Conservation (phyloP, 768 basidiomycete genomes). For the Gloeopeniophorella convolvens region DNA sequence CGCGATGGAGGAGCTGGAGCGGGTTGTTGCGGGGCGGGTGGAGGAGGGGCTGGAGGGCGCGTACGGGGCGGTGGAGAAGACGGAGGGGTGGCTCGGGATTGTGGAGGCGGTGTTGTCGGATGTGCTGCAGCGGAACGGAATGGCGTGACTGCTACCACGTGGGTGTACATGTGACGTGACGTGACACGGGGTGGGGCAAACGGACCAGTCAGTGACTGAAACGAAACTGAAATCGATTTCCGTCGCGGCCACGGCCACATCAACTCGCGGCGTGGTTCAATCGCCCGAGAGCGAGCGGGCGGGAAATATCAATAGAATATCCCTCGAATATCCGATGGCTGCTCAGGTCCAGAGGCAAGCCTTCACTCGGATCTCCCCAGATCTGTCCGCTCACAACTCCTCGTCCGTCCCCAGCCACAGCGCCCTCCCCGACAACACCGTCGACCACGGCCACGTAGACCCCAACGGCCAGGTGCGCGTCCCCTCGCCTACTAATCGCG, state of each 20-base stretch:
- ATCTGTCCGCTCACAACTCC: conserved; percentile 16
- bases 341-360: conserved; percentile 22
- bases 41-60: conserved; percentile 49
- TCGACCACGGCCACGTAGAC: conserved; percentile 22
- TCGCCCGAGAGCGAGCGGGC: too few relatives aligned
- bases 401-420: conserved; percentile 17
- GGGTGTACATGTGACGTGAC: conserved; percentile 5
- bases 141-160: conserved; percentile 23
- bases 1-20: conserved; percentile 54
- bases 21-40: conserved; percentile 61
- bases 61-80: conserved; percentile 58
- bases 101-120: conserved; percentile 58
- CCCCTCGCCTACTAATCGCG: conserved; percentile 1
- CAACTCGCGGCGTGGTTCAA: conserved; percentile 20
- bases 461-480: conserved; percentile 21
- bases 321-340: too few relatives aligned
- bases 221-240: conserved; percentile 16
- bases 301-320: too few relatives aligned
- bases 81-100: conserved; percentile 52
- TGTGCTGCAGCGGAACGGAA: conserved; percentile 19
- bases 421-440: conserved; percentile 19
- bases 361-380: conserved; percentile 20
- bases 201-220: conserved; percentile 19
- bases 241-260: conserved; percentile 13
- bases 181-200: conserved; percentile 9